phyloP scores from a whole-genome alignment of 2,329 filamentous ascomycete species.

The Cadophora malorum region DNA sequence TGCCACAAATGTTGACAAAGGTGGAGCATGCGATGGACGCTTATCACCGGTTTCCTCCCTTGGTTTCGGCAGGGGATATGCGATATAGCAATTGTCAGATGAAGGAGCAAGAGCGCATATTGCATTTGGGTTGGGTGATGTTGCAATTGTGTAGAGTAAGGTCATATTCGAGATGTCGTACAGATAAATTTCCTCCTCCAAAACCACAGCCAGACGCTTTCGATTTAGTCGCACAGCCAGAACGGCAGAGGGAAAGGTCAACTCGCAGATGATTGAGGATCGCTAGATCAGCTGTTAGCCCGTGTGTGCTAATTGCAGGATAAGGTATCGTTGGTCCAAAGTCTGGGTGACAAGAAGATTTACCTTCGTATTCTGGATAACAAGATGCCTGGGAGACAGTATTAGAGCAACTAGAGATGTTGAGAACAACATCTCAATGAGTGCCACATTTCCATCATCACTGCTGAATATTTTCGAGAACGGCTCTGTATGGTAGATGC shows the following conservation, averaged over 20 bases:
- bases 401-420: slow-evolving; percentile 95
- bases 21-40: slow-evolving; percentile 83
- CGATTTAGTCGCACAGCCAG: slow-evolving; percentile 92
- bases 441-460: slow-evolving; percentile 92
- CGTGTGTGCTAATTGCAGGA: background rate
- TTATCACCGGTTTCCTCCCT: slow-evolving; percentile 62
- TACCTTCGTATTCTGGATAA: slow-evolving; percentile 98
- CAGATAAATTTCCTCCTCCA: slow-evolving; percentile 96
- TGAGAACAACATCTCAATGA: slow-evolving; percentile 98
- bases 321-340: background rate
- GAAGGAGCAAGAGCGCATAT: slow-evolving; percentile 94
- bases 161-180: slow-evolving; percentile 99
- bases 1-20: slow-evolving; percentile 76
- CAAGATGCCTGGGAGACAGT: slow-evolving; percentile 86
- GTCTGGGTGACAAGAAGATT: slow-evolving; percentile 31
- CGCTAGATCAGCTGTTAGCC: slow-evolving; percentile 50
- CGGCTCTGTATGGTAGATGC: slow-evolving; percentile 95
- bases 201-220: slow-evolving; percentile 89
- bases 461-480: slow-evolving; percentile 95
- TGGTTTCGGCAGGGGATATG: slow-evolving; percentile 84
- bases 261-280: slow-evolving; percentile 90
- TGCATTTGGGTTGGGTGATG: slow-evolving; percentile 88
- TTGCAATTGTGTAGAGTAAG: slow-evolving; percentile 88
- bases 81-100: slow-evolving; percentile 94
- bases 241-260: slow-evolving; percentile 97